Percentiles rank a stretch among this genome's conserved stretches.
Evolutionary conservation across 1,139 yeast genomes (phyloP).

Genomic region (Ogataea hybrid): DNA sequence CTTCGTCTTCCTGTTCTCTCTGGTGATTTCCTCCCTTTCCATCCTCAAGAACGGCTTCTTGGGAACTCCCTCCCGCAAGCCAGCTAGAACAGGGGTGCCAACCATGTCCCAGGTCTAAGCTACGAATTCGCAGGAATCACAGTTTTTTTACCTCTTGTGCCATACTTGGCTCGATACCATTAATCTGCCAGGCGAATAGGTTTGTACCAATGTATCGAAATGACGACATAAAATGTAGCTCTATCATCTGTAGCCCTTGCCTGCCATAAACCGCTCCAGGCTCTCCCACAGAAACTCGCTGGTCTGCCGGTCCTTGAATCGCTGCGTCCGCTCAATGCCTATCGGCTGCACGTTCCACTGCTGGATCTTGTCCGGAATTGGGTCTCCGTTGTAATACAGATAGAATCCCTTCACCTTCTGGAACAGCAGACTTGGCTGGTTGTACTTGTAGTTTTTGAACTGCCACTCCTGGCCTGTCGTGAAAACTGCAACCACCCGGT

Average conservation of each 20-base stretch:
- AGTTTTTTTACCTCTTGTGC: constrained; percentile 3
- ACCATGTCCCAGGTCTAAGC: constrained; percentile 77
- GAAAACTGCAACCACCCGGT: constrained; percentile 89
- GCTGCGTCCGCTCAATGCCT: constrained; percentile 72
- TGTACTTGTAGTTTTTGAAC: constrained; percentile 81
- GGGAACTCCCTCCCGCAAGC: constrained; percentile 48
- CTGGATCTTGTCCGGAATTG: constrained; percentile 68
- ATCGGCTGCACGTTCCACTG: constrained; percentile 89
- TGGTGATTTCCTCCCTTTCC: constrained; percentile 57
- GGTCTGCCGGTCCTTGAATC: constrained; percentile 88
- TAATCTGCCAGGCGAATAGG: constrained; percentile 6
- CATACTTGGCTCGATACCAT: constrained; percentile 7
- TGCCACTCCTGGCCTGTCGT: constrained; percentile 99
- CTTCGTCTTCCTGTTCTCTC: constrained; percentile 69
- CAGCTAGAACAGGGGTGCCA: constrained; percentile 78
- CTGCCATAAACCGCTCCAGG: constrained; percentile 57
- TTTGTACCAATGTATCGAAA: constrained; percentile 9
- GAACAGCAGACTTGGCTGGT: constrained; percentile 75
- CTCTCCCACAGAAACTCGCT: constrained; percentile 83
- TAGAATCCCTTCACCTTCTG: constrained; percentile 84
- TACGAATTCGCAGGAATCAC: not conserved
- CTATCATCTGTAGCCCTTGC: constrained; percentile 39
- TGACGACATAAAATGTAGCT: constrained; percentile 2
- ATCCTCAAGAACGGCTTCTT: constrained; percentile 74
- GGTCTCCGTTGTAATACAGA: constrained; percentile 74